phyloP scores from a whole-genome alignment of 2,329 filamentous ascomycete genomes.

The Xylaria sp. region DNA sequence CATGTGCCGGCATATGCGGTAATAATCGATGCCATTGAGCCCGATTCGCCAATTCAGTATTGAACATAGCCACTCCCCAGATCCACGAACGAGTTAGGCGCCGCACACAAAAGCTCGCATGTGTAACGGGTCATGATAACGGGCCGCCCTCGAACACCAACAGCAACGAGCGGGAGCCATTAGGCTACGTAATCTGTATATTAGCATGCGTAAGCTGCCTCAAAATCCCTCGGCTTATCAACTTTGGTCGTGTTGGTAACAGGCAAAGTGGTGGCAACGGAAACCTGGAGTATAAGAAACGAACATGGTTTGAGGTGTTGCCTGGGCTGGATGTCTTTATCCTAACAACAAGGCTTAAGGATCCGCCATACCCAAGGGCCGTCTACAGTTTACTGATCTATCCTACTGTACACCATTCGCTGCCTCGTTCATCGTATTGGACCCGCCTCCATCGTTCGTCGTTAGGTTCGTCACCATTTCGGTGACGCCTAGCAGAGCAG shows the following conservation, averaged over 20 bases:
- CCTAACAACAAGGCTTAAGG: not conserved
- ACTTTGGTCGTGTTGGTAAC: not conserved
- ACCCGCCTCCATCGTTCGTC: conserved; percentile 26
- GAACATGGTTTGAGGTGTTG: not conserved
- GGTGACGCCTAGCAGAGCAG: not conserved
- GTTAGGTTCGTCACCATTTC: not conserved
- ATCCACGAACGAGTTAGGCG: too few relatives aligned
- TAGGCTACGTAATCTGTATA: conserved; percentile 12
- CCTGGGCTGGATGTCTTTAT: not conserved
- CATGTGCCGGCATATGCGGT: too few relatives aligned
- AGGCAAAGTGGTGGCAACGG: not conserved
- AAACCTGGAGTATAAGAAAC: conserved; percentile 1
- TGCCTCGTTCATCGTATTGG: conserved; percentile 31
- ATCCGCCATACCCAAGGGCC: not conserved
- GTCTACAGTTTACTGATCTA: conserved; percentile 18
- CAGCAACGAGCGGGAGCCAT: not conserved
- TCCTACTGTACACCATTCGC: conserved; percentile 32
- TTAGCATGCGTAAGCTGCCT: conserved; percentile 15
- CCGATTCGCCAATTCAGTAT: conserved; percentile 6
- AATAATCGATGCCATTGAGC: too few relatives aligned
- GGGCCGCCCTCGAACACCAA: not conserved
- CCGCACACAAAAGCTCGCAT: too few relatives aligned
- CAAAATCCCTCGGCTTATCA: not conserved
- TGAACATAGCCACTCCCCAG: not conserved
- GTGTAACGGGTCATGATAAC: conserved; percentile 3